Evolutionary conservation across 176 grass and related monocot species (phyloP).

Genomic region (Elaeis guineensis): DNA sequence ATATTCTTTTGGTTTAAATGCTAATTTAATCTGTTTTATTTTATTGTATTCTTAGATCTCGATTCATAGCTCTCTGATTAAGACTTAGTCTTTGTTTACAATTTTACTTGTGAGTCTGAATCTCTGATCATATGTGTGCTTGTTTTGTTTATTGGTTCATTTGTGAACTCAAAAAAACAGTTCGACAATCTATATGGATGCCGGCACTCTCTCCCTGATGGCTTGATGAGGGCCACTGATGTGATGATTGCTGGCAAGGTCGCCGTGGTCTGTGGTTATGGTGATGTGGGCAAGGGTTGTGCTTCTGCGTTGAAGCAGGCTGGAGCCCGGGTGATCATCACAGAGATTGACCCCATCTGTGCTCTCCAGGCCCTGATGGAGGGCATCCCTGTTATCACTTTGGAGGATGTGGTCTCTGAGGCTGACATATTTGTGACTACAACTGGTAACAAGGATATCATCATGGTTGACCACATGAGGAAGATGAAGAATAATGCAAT

Average conservation of each 20-base stretch:
- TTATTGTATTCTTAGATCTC: too few relatives aligned
- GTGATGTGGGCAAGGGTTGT: constrained; percentile 97
- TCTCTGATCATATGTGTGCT: too few relatives aligned
- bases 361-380: constrained; percentile 97
- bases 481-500: constrained; percentile 99
- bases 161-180: constrained; percentile 19
- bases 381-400: constrained; percentile 67
- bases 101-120: too few relatives aligned
- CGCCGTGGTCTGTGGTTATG: constrained; percentile 85
- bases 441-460: constrained; percentile 97
- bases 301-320: constrained; percentile 84
- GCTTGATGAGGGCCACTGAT: constrained; percentile 94
- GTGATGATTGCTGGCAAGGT: constrained; percentile 99
- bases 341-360: constrained; percentile 97
- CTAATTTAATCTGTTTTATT: too few relatives aligned
- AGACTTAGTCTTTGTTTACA: too few relatives aligned
- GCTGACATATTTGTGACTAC: constrained; percentile 96
- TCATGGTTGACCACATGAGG: constrained; percentile 98
- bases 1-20: too few relatives aligned
- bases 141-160: too few relatives aligned
- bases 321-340: constrained; percentile 91
- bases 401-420: constrained; percentile 69
- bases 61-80: too few relatives aligned
- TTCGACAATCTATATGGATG: constrained; percentile 96
- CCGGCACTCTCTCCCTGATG: constrained; percentile 94